Evolutionary conservation across 176 grass and related monocot species (phyloP).

Genomic region (Sorghum bicolor): DNA sequence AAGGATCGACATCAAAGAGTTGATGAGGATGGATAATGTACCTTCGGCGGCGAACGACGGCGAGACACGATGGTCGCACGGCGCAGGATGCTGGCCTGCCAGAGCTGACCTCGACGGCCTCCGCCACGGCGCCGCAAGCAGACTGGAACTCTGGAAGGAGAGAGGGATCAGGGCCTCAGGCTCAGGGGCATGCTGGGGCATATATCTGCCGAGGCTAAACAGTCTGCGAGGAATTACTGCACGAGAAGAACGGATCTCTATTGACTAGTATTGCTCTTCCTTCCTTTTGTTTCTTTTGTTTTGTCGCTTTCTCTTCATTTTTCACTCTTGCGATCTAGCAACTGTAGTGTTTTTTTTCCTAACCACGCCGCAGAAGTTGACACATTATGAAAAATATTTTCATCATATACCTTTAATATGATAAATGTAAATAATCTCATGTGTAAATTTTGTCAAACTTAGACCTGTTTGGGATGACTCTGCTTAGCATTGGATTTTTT

Average conservation of each 20-base stretch:
- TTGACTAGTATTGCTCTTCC: not conserved
- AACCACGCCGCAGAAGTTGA: no score
- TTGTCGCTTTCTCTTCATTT: not conserved
- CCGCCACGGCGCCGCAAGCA: not conserved
- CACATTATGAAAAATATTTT: no score
- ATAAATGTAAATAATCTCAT: no score
- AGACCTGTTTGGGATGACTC: no score
- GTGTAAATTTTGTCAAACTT: no score
- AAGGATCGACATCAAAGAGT: not conserved
- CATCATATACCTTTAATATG: no score
- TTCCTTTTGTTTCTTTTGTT: not conserved
- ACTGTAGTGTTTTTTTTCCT: not conserved
- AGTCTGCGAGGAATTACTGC: no score
- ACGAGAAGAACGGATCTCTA: not conserved
- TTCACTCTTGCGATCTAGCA: not conserved
- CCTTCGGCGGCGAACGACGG: not conserved
- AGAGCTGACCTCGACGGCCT: not conserved
- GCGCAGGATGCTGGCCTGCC: not conserved
- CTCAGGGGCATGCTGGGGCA: no score
- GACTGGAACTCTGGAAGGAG: not conserved
- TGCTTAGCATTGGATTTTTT: no score
- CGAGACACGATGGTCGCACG: not conserved
- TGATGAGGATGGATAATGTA: not conserved
- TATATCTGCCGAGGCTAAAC: no score
- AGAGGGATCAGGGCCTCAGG: not conserved